phyloP scores from a whole-genome alignment of 1,139 yeast species.

The Arxiozyma telluris region DNA sequence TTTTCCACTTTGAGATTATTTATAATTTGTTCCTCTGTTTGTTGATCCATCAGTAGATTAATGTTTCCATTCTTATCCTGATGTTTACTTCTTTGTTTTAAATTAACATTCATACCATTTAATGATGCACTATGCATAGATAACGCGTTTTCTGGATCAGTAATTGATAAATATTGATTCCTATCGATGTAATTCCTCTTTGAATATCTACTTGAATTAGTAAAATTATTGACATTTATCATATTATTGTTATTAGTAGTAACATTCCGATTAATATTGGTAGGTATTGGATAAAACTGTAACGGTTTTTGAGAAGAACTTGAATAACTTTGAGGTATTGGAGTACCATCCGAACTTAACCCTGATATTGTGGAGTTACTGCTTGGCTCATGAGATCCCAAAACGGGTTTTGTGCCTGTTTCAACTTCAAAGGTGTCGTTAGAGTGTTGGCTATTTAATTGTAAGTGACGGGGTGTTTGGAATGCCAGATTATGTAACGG shows the following conservation, averaged over 20 bases:
- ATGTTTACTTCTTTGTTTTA: not conserved
- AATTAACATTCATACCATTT: not conserved
- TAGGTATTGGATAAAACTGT: constrained; percentile 28
- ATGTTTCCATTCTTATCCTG: not conserved
- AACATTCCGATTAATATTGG: constrained; percentile 9
- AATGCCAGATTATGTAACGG: constrained; percentile 29
- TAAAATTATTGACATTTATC: not conserved
- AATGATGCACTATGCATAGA: not conserved
- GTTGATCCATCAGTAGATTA: not conserved
- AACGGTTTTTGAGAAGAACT: constrained; percentile 28
- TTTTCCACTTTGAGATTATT: not conserved
- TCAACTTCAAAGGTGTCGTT: constrained; percentile 7
- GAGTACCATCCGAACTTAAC: constrained; percentile 14
- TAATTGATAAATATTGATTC: not conserved
- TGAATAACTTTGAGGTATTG: constrained; percentile 18
- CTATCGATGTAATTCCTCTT: not conserved
- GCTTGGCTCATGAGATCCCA: constrained; percentile 10
- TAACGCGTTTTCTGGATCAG: not conserved
- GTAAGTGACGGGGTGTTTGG: constrained; percentile 27
- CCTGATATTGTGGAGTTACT: constrained; percentile 11
- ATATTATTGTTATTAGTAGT: not conserved
- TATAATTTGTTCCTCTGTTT: not conserved
- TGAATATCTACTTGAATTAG: not conserved
- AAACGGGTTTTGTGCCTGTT: constrained; percentile 3
- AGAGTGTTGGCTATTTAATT: constrained; percentile 8